Evolutionary conservation across 495 filamentous ascomycete species (phyloP), one percentile per base, ranked within the genome.

Genomic region (Daldinia bambusicola): DNA sequence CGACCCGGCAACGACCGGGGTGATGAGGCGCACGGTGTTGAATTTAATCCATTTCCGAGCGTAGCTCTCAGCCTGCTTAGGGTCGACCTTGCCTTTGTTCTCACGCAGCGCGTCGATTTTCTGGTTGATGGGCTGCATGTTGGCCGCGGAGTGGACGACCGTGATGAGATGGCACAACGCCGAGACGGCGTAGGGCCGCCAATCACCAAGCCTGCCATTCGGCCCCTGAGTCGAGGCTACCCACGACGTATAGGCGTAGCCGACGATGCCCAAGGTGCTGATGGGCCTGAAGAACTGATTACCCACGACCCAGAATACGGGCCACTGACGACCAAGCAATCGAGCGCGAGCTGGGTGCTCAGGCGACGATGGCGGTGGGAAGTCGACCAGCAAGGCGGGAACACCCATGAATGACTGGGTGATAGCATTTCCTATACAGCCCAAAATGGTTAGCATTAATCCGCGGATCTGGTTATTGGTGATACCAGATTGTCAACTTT

Each of bases 401-500:
- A 84, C 78, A 30, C 80, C 81, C 83, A 84, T 85, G 75, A 81
- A 83, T 41, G 83, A 84, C 76, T 85, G 82, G 7, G 83, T 84
- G 55, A 85, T 81, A 5, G 83, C 83, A 73, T 85, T 85, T 16
- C 83, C 82, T 85, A 59, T 31, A 53, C 16, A 14, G 4, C 22
- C 30, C 8, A 8, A 26, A 6, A 18, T 57, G n/a, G 64, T 64
- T 52, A 66, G 52, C 36, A 61, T 10, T 55, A 30, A 60, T 45
- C 20, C n/a, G 26, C 26, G 1, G 3, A 26, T 26, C 1, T 26
- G 26, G 26, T 3, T 3, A 26, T 26, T 26, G 26, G 3, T 26
- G 26, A 26, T 3, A 26, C 26, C 26, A 26, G 6, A 36, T 36
- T 10, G 41, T 16, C 32, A 31, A 12, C 48, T 6, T 52, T 52